Evolutionary conservation across 163 green algal genomes (phyloP).

Genomic region (Picocystis sp.): DNA sequence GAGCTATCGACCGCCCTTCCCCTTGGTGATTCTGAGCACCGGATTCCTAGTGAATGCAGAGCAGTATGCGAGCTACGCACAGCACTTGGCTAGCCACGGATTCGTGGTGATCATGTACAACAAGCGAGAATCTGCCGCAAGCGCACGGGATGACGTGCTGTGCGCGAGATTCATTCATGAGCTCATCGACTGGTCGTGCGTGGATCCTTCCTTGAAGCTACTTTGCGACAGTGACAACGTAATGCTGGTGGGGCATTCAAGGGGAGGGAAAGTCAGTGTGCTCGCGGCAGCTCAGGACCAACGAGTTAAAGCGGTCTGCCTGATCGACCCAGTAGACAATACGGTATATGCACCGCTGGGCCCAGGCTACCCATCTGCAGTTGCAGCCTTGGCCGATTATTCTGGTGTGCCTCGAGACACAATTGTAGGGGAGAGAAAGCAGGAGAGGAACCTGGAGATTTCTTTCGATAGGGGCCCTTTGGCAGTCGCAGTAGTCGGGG

Average conservation of each 20-base stretch:
- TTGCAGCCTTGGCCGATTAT: slow-evolving; percentile 15
- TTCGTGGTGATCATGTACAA: slow-evolving; percentile 59
- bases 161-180: slow-evolving; percentile 26
- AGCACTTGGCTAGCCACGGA: slow-evolving; percentile 39
- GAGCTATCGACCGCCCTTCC: slow-evolving; percentile 39
- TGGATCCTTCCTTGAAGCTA: slow-evolving; percentile 28
- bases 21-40: slow-evolving; percentile 61
- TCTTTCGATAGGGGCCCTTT: neutral
- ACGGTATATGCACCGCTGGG: slow-evolving; percentile 47
- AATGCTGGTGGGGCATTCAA: slow-evolving; percentile 22
- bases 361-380: slow-evolving; percentile 40
- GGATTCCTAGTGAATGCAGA: slow-evolving; percentile 61
- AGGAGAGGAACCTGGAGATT: neutral
- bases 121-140: slow-evolving; percentile 25
- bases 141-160: slow-evolving; percentile 34
- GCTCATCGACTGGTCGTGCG: slow-evolving; percentile 37
- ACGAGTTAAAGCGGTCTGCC: slow-evolving; percentile 50
- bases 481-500: slow-evolving; percentile 39
- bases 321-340: slow-evolving; percentile 82
- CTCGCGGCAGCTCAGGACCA: slow-evolving; percentile 49
- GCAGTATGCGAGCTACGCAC: slow-evolving; percentile 51
- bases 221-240: slow-evolving; percentile 23
- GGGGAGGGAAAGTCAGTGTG: slow-evolving; percentile 70
- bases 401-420: no score
- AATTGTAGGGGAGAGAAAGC: neutral